phyloP scores from a whole-genome alignment of 257 asterid species.

The Capsicum baccatum region DNA sequence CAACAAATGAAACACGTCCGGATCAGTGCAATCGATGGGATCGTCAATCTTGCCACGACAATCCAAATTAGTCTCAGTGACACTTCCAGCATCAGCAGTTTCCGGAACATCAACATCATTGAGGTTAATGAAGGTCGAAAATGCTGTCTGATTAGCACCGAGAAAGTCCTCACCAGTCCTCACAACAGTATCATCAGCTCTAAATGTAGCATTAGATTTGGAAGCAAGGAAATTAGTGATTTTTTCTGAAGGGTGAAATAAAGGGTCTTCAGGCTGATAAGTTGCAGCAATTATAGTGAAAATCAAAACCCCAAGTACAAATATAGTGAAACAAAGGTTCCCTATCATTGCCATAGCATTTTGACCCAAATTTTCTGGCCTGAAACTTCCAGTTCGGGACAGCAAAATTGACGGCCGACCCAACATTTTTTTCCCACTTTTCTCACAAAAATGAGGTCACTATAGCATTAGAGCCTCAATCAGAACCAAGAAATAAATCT shows the following conservation, averaged over 20 bases:
- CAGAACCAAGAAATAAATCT: conserved; percentile 13
- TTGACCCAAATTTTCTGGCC: conserved; percentile 81
- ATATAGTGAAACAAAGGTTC: conserved; percentile 62
- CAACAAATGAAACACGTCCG: conserved; percentile 74
- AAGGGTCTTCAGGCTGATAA: conserved; percentile 62
- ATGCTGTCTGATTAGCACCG: conserved; percentile 71
- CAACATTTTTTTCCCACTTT: conserved; percentile 47
- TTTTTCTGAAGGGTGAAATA: conserved; percentile 82
- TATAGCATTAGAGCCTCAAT: conserved; percentile 10
- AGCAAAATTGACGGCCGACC: conserved; percentile 48
- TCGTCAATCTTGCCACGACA: conserved; percentile 57
- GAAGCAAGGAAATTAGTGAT: conserved; percentile 78
- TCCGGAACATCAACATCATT: conserved; percentile 71
- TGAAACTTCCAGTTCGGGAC: conserved; percentile 52
- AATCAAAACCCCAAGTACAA: conserved; percentile 64
- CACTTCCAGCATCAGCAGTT: not conserved
- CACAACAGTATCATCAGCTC: conserved; percentile 70
- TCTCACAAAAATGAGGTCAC: not conserved
- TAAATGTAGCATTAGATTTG: conserved; percentile 76
- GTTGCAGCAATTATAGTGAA: conserved; percentile 69
- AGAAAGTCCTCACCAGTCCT: conserved; percentile 97
- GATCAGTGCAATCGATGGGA: conserved; percentile 79
- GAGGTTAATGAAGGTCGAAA: conserved; percentile 68
- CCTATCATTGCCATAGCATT: conserved; percentile 65
- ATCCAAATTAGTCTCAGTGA: conserved; percentile 30